Evolutionary conservation across 2,329 filamentous ascomycete species (phyloP).

Genomic region (Neofusicoccum cordaticola): DNA sequence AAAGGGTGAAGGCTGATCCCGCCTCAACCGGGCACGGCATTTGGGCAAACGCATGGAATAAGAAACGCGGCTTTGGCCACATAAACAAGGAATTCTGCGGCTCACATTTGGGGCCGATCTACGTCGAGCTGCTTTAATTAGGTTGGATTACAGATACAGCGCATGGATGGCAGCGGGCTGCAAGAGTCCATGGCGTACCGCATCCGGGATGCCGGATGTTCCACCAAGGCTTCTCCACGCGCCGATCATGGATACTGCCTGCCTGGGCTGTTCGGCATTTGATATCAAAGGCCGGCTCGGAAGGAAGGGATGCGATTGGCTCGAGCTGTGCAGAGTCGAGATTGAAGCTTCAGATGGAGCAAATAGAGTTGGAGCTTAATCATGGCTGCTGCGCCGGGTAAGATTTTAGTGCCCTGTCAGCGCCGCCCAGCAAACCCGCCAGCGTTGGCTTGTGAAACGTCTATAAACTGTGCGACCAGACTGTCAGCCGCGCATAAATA

Average conservation of each 20-base stretch:
- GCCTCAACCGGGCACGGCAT: neutral
- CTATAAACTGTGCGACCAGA: neutral
- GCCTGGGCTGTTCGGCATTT: neutral
- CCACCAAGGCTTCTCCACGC: constrained; percentile 1
- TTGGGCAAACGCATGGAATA: neutral
- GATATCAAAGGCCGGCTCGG: neutral
- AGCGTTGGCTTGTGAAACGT: neutral
- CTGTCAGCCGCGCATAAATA: constrained; percentile 2
- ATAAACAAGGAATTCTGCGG: neutral
- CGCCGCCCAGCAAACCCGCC: neutral
- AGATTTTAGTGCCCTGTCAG: neutral
- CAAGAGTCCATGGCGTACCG: neutral
- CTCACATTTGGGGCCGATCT: neutral
- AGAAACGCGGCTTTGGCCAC: neutral
- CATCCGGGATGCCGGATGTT: neutral
- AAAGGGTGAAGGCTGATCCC: neutral
- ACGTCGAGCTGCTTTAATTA: neutral
- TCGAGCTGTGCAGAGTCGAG: neutral
- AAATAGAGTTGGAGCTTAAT: constrained; percentile 13
- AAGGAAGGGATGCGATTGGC: neutral
- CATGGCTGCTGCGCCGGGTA: neutral
- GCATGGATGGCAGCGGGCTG: neutral
- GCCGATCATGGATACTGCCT: neutral
- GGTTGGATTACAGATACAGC: neutral
- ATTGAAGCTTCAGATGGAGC: neutral